These are phyloP conservation scores for Fraxinus greggii DNA, from an alignment of 305 asterid genomes.

Conservation along the genomic window DNA sequence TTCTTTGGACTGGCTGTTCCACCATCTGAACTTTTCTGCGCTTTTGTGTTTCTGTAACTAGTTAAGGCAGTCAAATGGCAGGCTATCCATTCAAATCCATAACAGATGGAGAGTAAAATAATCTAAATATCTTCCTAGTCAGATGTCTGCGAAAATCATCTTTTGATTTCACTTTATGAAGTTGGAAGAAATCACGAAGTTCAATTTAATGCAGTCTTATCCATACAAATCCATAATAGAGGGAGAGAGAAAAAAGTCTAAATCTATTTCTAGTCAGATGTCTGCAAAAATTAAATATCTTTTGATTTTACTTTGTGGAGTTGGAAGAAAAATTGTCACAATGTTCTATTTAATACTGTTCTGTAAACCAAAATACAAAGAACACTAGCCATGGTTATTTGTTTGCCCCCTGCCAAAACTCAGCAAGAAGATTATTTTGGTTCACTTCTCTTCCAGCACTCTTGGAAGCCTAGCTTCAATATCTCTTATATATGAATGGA, in stretches of 20 bases:
- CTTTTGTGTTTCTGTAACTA: constrained; percentile 62
- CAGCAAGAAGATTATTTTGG: neutral
- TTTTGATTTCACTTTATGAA: neutral
- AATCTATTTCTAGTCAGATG: neutral
- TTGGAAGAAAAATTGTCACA: neutral
- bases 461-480: neutral
- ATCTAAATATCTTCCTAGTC: neutral
- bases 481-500: neutral
- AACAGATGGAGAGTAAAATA: constrained; percentile 14
- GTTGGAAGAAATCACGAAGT: neutral
- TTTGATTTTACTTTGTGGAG: neutral
- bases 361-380: neutral
- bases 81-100: neutral
- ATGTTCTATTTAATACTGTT: neutral
- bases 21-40: constrained; percentile 86
- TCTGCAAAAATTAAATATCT: neutral
- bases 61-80: constrained; percentile 47
- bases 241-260: neutral
- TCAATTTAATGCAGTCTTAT: neutral
- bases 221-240: constrained; percentile 1
- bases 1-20: constrained; percentile 84
- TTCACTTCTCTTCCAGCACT: neutral
- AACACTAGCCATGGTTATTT: neutral
- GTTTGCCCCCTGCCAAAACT: neutral
- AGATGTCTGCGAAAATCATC: neutral